These are phyloP conservation scores for Stromatinia cepivora DNA, from an alignment of 2,329 filamentous ascomycete genomes.

Conservation along the genomic window DNA sequence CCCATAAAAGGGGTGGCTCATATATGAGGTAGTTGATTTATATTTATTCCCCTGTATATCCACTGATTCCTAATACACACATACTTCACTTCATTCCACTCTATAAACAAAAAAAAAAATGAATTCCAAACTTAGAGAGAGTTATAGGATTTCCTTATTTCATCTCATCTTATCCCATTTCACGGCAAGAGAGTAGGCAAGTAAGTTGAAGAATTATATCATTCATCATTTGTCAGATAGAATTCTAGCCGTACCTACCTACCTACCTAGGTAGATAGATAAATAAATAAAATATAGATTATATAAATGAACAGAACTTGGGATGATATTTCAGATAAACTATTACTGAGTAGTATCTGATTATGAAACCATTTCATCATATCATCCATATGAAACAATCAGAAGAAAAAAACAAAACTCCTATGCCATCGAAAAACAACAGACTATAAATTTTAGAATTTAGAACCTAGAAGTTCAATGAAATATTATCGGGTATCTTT, in stretches of 20 bases:
- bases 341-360: background rate
- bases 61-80: too few species aligned
- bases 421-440: background rate
- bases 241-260: background rate
- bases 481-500: constrained; percentile 21
- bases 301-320: background rate
- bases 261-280: background rate
- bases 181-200: too few species aligned
- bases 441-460: background rate
- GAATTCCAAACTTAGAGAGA: constrained; percentile 2
- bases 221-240: background rate
- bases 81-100: too few species aligned
- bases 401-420: too few species aligned
- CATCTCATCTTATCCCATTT: too few species aligned
- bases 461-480: constrained; percentile 12
- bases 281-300: background rate
- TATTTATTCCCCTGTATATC: too few species aligned
- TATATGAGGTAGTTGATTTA: too few species aligned
- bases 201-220: too few species aligned
- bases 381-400: too few species aligned
- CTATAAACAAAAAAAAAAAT: background rate
- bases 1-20: too few species aligned
- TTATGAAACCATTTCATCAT: background rate
- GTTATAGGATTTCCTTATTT: background rate
- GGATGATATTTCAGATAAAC: background rate